Evolutionary conservation across 768 basidiomycete species (phyloP).

Genomic region (Boletus fagicola): DNA sequence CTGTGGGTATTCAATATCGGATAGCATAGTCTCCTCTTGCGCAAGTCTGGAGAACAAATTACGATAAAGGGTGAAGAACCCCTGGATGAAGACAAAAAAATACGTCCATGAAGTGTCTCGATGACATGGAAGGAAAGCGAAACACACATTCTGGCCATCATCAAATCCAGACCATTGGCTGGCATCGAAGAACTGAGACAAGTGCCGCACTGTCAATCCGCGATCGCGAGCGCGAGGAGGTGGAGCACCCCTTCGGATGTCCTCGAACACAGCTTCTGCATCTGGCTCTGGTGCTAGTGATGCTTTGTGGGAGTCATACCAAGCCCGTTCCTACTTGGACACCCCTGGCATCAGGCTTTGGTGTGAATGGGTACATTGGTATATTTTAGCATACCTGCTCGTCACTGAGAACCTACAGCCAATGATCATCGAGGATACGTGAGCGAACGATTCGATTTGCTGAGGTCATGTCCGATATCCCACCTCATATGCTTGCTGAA

Average conservation of each 20-base stretch:
- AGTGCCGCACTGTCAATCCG: conserved; percentile 76
- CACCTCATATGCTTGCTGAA: conserved; percentile 97
- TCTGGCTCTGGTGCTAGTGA: conserved; percentile 80
- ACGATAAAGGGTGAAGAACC: conserved; percentile 87
- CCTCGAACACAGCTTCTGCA: conserved; percentile 80
- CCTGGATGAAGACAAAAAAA: conserved; percentile 41
- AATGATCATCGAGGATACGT: conserved; percentile 25
- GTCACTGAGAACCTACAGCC: conserved; percentile 87
- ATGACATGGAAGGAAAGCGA: background rate
- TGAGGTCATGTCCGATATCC: conserved; percentile 10
- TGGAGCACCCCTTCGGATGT: conserved; percentile 68
- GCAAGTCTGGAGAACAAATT: conserved; percentile 82
- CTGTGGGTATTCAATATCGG: conserved; percentile 62
- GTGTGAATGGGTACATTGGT: background rate
- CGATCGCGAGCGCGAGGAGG: conserved; percentile 58
- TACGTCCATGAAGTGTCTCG: background rate
- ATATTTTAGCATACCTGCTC: conserved; percentile 67
- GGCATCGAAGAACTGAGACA: conserved; percentile 82
- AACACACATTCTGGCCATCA: conserved; percentile 57
- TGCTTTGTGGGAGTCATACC: conserved; percentile 93
- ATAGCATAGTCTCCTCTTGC: conserved; percentile 62
- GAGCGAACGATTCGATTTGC: background rate
- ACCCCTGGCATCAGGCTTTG: conserved; percentile 14
- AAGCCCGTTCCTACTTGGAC: conserved; percentile 86
- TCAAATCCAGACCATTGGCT: conserved; percentile 64